Evolutionary conservation across 2,329 filamentous ascomycete genomes (phyloP), one percentile per base, ranked within the genome.

Genomic region (Apiospora arundinis): DNA sequence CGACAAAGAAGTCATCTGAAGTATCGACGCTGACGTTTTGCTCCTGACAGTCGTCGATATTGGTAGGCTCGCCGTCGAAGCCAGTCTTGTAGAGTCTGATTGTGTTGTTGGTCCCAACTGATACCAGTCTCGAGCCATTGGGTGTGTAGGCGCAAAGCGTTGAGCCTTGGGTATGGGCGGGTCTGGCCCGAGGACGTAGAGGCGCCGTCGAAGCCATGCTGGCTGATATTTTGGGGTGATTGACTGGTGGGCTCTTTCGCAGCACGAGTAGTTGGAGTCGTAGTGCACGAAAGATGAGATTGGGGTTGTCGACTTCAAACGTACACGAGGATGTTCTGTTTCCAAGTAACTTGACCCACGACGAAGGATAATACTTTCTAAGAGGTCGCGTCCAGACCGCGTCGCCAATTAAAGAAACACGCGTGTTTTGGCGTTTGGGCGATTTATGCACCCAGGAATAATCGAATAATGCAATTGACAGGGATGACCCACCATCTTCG

Each of bases 71-170:
- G 76, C 95, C 95, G 83, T 97, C 93, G 49, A 93, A 96, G 72
- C 94, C 94, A 18, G 95, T 96, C 75, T 92, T 93, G 85, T 97
- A 99, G 68, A 98, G 90, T 68, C 97, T 93, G 78, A 97, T 95
- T 9, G 94, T 94, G 78, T 97, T 97, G 84, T 98, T 97, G 72
- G 94, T 92, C 74, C 96, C 96, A 73, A 95, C 95, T 14, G 96
- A 98, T 75, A 98, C 90, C 71, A 99, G 88, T 77, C 93, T 93
- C 76, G 88, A 89, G 73, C 97, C 96, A 81, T 97, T 92, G 8
- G 94, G 93, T 0, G 95, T 98, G 83, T 98, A 98, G 74, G 93
- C 90, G 75, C 97, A 91, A 76, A 91, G 95, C 2, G 97, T 98
- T 71, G 91, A 90, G 74, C 97, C 97, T 70, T 93, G 92, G 2